Evolutionary conservation across 2,329 filamentous ascomycete genomes (phyloP).

Genomic region (Proliferodiscus dingleyae): DNA sequence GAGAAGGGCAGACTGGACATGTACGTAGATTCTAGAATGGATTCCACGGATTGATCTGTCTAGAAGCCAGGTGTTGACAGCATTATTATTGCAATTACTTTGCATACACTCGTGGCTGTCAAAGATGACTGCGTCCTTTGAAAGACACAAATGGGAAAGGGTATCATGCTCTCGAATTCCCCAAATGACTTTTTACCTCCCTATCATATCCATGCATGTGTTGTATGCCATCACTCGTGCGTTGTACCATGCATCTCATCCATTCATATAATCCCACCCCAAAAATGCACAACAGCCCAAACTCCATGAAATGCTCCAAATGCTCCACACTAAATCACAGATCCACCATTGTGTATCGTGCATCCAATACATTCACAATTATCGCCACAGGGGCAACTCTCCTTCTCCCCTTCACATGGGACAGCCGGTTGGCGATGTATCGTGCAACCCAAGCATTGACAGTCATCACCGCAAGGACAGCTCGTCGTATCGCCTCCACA

Average conservation of each 20-base stretch:
- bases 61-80: too few species aligned
- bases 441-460: slow-evolving; percentile 53
- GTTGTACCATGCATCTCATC: background rate
- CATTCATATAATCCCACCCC: background rate
- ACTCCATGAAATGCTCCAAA: background rate
- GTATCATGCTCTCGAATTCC: too few species aligned
- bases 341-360: background rate
- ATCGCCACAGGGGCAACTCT: background rate
- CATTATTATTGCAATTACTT: too few species aligned
- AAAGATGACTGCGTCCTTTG: too few species aligned
- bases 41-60: too few species aligned
- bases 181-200: too few species aligned
- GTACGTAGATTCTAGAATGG: too few species aligned
- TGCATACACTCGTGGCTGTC: too few species aligned
- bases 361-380: background rate
- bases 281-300: background rate
- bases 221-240: too few species aligned
- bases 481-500: slow-evolving; percentile 46
- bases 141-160: too few species aligned
- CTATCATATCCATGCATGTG: too few species aligned
- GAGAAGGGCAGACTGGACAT: too few species aligned
- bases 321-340: background rate
- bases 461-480: slow-evolving; percentile 57
- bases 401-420: background rate
- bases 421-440: background rate